These are phyloP conservation scores for Tritrichomonas musculus DNA, from an alignment of 208 protist genomes.

Conservation along the genomic window DNA sequence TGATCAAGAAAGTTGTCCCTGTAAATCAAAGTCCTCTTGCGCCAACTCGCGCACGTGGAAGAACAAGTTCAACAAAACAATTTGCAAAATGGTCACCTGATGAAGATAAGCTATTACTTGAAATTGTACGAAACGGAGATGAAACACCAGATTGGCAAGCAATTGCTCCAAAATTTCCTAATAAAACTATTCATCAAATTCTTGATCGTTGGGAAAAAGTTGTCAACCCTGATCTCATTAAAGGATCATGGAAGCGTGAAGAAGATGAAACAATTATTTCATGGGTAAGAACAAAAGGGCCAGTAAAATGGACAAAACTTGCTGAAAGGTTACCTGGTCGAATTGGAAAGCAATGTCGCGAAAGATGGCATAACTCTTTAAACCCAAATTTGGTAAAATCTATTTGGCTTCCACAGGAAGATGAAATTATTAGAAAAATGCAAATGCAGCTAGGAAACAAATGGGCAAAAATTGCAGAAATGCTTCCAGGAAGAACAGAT, in stretches of 20 bases:
- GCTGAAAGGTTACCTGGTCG: neutral
- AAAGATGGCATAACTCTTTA: neutral
- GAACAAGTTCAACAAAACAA: neutral
- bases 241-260: neutral
- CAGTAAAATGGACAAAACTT: neutral
- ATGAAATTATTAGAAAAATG: neutral
- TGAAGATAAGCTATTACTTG: neutral
- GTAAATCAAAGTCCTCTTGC: neutral
- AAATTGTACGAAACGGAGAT: no score
- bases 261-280: neutral
- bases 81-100: neutral
- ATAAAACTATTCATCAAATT: neutral
- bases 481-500: neutral
- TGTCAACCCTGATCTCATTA: neutral
- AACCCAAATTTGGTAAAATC: neutral
- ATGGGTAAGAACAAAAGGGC: neutral
- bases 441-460: neutral
- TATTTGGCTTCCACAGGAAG: neutral
- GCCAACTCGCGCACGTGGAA: neutral
- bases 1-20: no score
- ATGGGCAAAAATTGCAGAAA: neutral
- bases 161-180: neutral
- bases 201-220: neutral
- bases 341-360: neutral
- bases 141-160: neutral